Evolutionary conservation across 176 grass and related monocot species (phyloP).

Genomic region (Rhynchospora breviuscula): DNA sequence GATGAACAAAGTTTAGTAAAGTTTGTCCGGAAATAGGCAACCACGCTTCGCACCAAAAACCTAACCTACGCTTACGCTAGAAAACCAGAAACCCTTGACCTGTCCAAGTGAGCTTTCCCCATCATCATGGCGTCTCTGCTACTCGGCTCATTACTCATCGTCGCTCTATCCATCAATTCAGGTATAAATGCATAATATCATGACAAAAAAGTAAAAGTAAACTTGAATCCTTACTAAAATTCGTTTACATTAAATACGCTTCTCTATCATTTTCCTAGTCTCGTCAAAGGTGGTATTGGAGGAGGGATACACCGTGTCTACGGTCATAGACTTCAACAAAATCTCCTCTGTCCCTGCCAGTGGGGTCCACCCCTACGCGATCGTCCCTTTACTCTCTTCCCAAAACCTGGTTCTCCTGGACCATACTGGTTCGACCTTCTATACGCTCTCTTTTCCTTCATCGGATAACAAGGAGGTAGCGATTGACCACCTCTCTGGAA

Average conservation of each 20-base stretch:
- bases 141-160: background rate
- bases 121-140: background rate
- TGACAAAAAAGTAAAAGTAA: too few relatives aligned
- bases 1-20: too few relatives aligned
- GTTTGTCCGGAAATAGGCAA: too few relatives aligned
- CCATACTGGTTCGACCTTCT: background rate
- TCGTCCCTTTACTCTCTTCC: background rate
- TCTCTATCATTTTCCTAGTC: background rate
- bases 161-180: background rate
- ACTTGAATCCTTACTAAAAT: background rate
- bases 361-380: slow-evolving; percentile 3
- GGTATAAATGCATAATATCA: background rate
- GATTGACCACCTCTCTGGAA: slow-evolving; percentile 16
- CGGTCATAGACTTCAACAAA: slow-evolving; percentile 13
- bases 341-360: background rate
- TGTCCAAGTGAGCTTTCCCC: background rate
- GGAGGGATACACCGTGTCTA: slow-evolving; percentile 21
- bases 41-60: background rate
- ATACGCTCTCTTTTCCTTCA: slow-evolving; percentile 4
- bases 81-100: background rate
- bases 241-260: background rate
- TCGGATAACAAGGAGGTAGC: background rate
- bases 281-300: slow-evolving; percentile 21
- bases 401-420: slow-evolving; percentile 13
- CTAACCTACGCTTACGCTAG: too few relatives aligned